Conservation (phyloP, 768 basidiomycete species). For the Naematelia encephala region DNA sequence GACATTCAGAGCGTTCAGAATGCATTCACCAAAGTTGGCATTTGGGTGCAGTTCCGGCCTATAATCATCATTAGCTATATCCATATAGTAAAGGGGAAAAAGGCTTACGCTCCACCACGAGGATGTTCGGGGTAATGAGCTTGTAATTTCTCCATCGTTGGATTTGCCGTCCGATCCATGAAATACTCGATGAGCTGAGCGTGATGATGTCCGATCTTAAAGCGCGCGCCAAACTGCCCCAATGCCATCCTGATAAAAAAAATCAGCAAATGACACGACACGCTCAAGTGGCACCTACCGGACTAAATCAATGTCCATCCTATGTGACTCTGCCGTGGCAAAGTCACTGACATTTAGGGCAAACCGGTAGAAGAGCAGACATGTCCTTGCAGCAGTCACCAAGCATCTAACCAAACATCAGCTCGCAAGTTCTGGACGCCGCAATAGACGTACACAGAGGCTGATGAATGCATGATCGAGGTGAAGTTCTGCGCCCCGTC, state of each 20-base stretch:
- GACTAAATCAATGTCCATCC: slow-evolving; percentile 37
- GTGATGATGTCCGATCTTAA: slow-evolving; percentile 45
- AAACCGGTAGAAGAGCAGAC: slow-evolving; percentile 35
- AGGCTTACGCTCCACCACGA: slow-evolving; percentile 35
- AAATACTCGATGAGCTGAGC: slow-evolving; percentile 45
- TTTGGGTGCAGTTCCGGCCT: slow-evolving; percentile 28
- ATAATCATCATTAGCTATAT: slow-evolving; percentile 2
- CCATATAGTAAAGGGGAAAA: background rate
- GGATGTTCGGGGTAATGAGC: slow-evolving; percentile 44
- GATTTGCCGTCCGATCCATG: slow-evolving; percentile 38
- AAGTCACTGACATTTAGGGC: slow-evolving; percentile 32
- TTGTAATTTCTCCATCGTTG: slow-evolving; percentile 36
- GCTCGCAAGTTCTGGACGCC: background rate
- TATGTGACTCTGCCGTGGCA: slow-evolving; percentile 21
- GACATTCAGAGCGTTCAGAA: slow-evolving; percentile 40
- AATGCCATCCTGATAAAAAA: slow-evolving; percentile 29
- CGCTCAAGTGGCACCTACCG: slow-evolving; percentile 14
- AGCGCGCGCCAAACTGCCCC: slow-evolving; percentile 27
- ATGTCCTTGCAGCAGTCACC: slow-evolving; percentile 40
- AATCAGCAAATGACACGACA: background rate
- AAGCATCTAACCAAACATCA: slow-evolving; percentile 22
- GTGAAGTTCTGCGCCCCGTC: slow-evolving; percentile 19
- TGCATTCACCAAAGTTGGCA: slow-evolving; percentile 31
- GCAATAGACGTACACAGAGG: slow-evolving; percentile 31
- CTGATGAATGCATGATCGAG: slow-evolving; percentile 38